phyloP scores from a whole-genome alignment of 2,329 filamentous ascomycete genomes.

The Lithohypha guttulata region DNA sequence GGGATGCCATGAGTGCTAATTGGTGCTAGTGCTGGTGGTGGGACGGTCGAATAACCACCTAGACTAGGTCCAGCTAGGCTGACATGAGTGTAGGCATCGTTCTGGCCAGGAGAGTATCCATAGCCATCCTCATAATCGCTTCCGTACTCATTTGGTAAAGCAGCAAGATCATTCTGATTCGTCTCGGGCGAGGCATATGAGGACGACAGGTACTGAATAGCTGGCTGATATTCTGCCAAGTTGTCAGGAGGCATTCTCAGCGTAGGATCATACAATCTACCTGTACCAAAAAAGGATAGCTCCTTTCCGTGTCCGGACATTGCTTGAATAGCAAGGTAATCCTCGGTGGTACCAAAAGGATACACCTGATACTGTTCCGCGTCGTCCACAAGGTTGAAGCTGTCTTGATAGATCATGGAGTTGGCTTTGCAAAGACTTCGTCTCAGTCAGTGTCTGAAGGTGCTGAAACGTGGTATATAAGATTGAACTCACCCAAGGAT shows the following conservation, averaged over 20 bases:
- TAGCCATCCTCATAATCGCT: slow-evolving; percentile 2
- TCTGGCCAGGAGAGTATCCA: slow-evolving; percentile 1
- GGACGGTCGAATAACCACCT: slow-evolving; percentile 2
- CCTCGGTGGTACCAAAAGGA: slow-evolving; percentile 3
- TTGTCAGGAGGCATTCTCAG: background rate
- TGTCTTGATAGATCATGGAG: slow-evolving; percentile 10
- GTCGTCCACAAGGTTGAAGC: slow-evolving; percentile 8
- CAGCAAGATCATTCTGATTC: slow-evolving; percentile 9
- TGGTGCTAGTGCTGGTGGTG: background rate
- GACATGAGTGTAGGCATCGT: background rate
- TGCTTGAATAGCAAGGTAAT: slow-evolving; percentile 3
- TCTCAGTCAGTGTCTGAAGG: slow-evolving; percentile 5
- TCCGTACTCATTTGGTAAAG: slow-evolving; percentile 1
- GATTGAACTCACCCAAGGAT: slow-evolving; percentile 32
- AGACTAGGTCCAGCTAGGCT: background rate
- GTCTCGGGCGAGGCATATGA: slow-evolving; percentile 3
- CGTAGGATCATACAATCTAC: background rate
- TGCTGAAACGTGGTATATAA: background rate
- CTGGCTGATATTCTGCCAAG: background rate
- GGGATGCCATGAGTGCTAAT: background rate
- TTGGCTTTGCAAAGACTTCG: background rate
- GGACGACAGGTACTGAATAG: slow-evolving; percentile 4
- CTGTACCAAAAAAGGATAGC: slow-evolving; percentile 3
- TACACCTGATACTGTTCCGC: slow-evolving; percentile 6
- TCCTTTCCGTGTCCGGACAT: slow-evolving; percentile 9